Evolutionary conservation across 1,139 yeast genomes (phyloP).

Genomic region (Kodamaea ohmeri): DNA sequence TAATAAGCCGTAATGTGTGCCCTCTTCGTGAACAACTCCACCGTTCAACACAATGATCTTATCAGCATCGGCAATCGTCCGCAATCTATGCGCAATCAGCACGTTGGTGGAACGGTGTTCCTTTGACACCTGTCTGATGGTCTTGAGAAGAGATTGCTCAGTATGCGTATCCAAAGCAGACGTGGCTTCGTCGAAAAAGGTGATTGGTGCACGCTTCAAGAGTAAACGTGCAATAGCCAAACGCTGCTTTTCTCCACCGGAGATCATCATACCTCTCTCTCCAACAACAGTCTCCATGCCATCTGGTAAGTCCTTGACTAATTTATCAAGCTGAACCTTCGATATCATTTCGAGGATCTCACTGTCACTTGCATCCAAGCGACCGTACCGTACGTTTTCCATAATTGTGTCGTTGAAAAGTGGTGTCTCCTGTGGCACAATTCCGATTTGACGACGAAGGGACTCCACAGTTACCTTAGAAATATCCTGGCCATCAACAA

Average conservation of each 20-base stretch:
- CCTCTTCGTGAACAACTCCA: constrained; percentile 85
- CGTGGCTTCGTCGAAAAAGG: constrained; percentile 96
- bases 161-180: constrained; percentile 96
- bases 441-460: constrained; percentile 73
- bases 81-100: constrained; percentile 87
- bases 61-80: constrained; percentile 94
- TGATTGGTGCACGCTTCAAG: constrained; percentile 80
- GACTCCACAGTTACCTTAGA: constrained; percentile 72
- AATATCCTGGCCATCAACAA: constrained; percentile 89
- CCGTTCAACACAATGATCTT: constrained; percentile 82
- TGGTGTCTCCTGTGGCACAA: constrained; percentile 98
- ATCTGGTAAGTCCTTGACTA: constrained; percentile 73
- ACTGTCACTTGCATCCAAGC: constrained; percentile 67
- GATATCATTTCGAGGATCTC: constrained; percentile 65
- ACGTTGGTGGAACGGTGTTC: constrained; percentile 68
- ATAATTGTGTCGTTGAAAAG: constrained; percentile 85
- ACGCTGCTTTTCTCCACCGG: constrained; percentile 98
- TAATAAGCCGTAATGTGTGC: constrained; percentile 67
- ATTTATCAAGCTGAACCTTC: constrained; percentile 64
- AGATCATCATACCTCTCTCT: constrained; percentile 96
- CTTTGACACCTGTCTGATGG: constrained; percentile 62
- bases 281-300: constrained; percentile 91
- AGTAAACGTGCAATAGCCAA: constrained; percentile 88
- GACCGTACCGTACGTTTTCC: constrained; percentile 87
- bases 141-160: constrained; percentile 76